Evolutionary conservation across 257 asterid species (phyloP).

Genomic region (Plantago major): DNA sequence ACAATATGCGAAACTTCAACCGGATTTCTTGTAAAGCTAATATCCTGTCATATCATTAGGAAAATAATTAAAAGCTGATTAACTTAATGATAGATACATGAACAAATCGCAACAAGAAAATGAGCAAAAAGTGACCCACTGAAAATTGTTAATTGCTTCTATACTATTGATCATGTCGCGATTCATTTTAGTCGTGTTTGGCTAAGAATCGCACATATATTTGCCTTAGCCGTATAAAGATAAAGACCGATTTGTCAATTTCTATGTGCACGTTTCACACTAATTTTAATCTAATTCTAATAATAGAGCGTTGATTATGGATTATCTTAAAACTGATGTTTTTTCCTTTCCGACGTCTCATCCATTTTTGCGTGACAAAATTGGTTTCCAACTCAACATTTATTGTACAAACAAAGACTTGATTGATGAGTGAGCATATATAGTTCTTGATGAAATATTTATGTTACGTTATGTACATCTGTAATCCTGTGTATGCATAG

Average conservation of each 20-base stretch:
- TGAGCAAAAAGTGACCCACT: background rate
- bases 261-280: slow-evolving; percentile 16
- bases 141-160: background rate
- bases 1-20: too few relatives aligned
- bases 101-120: background rate
- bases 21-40: too few relatives aligned
- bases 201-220: slow-evolving; percentile 2
- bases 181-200: slow-evolving; percentile 1
- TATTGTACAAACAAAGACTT: too few relatives aligned
- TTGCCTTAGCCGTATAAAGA: background rate
- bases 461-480: too few relatives aligned
- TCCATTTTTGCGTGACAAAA: too few relatives aligned
- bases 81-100: background rate
- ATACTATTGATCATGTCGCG: background rate
- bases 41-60: background rate
- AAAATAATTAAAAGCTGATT: background rate
- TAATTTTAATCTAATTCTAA: background rate
- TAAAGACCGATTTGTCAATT: slow-evolving; percentile 3
- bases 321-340: too few relatives aligned
- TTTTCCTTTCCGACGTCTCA: too few relatives aligned
- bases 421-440: too few relatives aligned
- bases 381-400: too few relatives aligned
- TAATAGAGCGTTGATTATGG: background rate
- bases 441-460: too few relatives aligned
- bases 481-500: too few relatives aligned